Percentiles rank a stretch among this genome's conserved stretches.
Conservation (phyloP, 2,329 filamentous ascomycete genomes). For the Tolypocladium tropicale region DNA sequence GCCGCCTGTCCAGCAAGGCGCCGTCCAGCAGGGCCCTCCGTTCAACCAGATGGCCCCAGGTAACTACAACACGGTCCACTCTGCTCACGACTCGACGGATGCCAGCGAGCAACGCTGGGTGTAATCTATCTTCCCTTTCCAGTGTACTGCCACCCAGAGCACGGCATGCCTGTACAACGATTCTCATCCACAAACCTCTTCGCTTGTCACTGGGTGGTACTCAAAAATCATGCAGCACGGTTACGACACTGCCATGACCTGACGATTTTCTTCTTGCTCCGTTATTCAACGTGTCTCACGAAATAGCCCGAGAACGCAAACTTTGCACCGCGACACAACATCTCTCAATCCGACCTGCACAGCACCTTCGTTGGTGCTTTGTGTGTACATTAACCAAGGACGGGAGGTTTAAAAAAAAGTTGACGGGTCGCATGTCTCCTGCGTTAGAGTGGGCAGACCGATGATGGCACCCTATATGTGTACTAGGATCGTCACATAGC, state of each 20-base stretch:
- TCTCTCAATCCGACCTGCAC: conserved; percentile 15
- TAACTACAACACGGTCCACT: conserved; percentile 14
- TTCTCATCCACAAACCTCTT: conserved; percentile 11
- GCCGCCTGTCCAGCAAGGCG: neutral
- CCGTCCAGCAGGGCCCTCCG: conserved; percentile 6
- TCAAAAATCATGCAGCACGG: conserved; percentile 20
- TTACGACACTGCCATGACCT: conserved; percentile 28
- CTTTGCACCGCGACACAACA: conserved; percentile 12
- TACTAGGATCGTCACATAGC: conserved; percentile 19
- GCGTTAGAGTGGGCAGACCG: conserved; percentile 4
- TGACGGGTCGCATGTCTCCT: conserved; percentile 1
- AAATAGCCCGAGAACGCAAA: conserved; percentile 8
- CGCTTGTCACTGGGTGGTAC: conserved; percentile 12
- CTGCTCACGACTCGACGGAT: conserved; percentile 14
- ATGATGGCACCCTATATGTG: conserved; percentile 18
- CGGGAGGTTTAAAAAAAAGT: conserved; percentile 11
- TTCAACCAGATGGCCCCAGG: conserved; percentile 17
- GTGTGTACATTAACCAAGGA: conserved; percentile 24
- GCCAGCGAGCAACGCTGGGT: conserved; percentile 27
- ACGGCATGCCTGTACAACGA: conserved; percentile 23
- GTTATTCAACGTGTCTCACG: conserved; percentile 20
- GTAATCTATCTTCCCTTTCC: conserved; percentile 18
- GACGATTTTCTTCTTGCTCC: conserved; percentile 27
- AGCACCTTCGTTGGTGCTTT: conserved; percentile 14
- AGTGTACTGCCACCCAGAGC: conserved; percentile 12